Percentiles rank a stretch among this genome's conserved stretches.
Conservation (phyloP, 2,329 filamentous ascomycete genomes). For the Calonectria pseudoturangicola region DNA sequence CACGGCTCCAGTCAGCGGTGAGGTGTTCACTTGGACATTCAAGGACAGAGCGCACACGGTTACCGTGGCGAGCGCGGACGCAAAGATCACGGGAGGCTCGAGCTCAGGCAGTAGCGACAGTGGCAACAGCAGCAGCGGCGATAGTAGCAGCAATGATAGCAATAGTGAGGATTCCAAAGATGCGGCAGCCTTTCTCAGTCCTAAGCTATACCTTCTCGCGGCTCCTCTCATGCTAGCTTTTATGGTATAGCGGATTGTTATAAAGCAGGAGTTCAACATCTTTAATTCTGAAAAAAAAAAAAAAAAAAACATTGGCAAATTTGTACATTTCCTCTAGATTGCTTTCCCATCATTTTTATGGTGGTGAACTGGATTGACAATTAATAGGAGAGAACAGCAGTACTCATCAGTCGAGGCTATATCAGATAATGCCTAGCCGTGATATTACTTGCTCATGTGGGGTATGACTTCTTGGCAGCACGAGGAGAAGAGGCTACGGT, state of each 20-base stretch:
- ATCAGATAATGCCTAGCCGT: no score
- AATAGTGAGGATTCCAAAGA: not conserved
- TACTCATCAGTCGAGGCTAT: no score
- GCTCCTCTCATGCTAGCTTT: not conserved
- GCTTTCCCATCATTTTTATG: not conserved
- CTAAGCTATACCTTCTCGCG: not conserved
- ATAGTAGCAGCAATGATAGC: not conserved
- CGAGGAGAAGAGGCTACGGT: no score
- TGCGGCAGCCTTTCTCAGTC: not conserved
- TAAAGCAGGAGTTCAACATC: not conserved
- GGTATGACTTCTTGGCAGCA: no score
- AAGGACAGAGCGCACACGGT: not conserved
- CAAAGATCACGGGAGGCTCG: not conserved
- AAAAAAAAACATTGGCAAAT: no score
- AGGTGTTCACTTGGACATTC: slow-evolving; percentile 19
- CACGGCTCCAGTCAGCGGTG: not conserved
- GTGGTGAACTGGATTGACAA: no score
- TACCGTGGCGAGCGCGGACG: slow-evolving; percentile 5
- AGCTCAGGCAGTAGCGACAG: not conserved
- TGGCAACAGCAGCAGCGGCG: not conserved
- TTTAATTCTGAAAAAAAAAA: not conserved
- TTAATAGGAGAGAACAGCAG: no score
- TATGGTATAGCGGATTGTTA: not conserved
- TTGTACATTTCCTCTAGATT: no score
- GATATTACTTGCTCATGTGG: no score